Evolutionary conservation across 495 filamentous ascomycete species (phyloP).

Genomic region (Coniosporium apollinis): DNA sequence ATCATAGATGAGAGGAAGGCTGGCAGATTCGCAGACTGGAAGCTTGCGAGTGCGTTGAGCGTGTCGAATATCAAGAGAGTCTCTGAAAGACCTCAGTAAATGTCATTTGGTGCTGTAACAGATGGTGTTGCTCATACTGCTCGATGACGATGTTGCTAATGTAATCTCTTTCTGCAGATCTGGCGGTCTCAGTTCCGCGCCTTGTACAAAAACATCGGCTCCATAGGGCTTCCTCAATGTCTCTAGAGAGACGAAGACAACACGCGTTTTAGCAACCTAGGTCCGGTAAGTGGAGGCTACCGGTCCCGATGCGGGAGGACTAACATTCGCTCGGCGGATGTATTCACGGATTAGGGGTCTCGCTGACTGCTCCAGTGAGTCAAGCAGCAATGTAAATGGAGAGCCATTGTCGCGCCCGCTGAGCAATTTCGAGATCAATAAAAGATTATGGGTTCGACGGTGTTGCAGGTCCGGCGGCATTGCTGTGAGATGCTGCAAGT

Average conservation of each 20-base stretch:
- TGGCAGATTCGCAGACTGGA: slow-evolving; percentile 27
- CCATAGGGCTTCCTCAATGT: slow-evolving; percentile 39
- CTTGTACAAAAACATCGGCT: slow-evolving; percentile 46
- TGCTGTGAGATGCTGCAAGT: too few species aligned
- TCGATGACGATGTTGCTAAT: slow-evolving; percentile 28
- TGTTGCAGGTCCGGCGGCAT: slow-evolving; percentile 31
- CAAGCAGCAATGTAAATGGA: slow-evolving; percentile 71
- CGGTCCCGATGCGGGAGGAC: too few species aligned
- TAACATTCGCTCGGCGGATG: slow-evolving; percentile 55
- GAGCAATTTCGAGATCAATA: slow-evolving; percentile 72
- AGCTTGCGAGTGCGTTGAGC: slow-evolving; percentile 34
- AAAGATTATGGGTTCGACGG: slow-evolving; percentile 67
- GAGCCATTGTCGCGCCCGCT: slow-evolving; percentile 61
- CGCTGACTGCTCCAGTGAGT: slow-evolving; percentile 70
- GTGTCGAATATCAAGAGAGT: slow-evolving; percentile 45
- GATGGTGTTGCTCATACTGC: slow-evolving; percentile 9
- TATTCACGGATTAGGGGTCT: slow-evolving; percentile 56
- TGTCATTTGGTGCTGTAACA: slow-evolving; percentile 1
- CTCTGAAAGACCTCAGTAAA: slow-evolving; percentile 2
- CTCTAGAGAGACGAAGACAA: slow-evolving; percentile 64
- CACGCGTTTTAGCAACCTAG: slow-evolving; percentile 38
- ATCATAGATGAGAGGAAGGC: slow-evolving; percentile 35
- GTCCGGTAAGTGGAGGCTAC: neutral
- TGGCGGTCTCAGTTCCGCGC: slow-evolving; percentile 37
- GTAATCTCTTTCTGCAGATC: slow-evolving; percentile 39